These are phyloP conservation scores for Gloeopeniophorella convolvens DNA, from an alignment of 768 basidiomycete genomes.

Conservation along the genomic window DNA sequence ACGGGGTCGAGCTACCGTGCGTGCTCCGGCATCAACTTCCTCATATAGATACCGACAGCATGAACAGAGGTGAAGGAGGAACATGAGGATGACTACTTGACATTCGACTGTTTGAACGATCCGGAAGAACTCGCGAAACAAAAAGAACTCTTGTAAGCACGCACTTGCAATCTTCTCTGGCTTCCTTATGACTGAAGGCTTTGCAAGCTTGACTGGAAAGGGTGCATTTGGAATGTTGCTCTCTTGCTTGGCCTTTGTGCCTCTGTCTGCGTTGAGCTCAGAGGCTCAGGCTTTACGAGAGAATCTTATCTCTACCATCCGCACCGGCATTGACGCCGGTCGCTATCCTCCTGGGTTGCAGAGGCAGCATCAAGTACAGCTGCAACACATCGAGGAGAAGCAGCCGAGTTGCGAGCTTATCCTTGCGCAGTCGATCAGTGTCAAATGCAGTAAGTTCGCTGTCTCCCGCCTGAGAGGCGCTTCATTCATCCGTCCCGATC, in stretches of 20 bases:
- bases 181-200: neutral
- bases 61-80: constrained; percentile 14
- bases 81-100: neutral
- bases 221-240: neutral
- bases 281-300: constrained; percentile 6
- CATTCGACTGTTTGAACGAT: constrained; percentile 9
- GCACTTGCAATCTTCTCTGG: neutral
- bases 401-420: constrained; percentile 8
- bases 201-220: neutral
- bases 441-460: neutral
- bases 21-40: too few species aligned
- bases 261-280: constrained; percentile 2
- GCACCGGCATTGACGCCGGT: neutral
- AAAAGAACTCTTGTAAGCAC: constrained; percentile 12
- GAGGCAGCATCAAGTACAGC: constrained; percentile 16
- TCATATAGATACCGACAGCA: neutral
- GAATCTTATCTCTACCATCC: constrained; percentile 6
- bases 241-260: constrained; percentile 3
- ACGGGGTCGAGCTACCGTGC: constrained; percentile 1
- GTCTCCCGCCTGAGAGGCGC: neutral
- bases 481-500: neutral
- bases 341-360: constrained; percentile 6
- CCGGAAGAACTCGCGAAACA: constrained; percentile 8
- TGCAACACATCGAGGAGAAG: constrained; percentile 6
- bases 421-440: neutral